Percentiles rank a stretch among this genome's conserved stretches.
phyloP scores from a whole-genome alignment of 2,329 filamentous ascomycete genomes.

The Huntiella decipiens region DNA sequence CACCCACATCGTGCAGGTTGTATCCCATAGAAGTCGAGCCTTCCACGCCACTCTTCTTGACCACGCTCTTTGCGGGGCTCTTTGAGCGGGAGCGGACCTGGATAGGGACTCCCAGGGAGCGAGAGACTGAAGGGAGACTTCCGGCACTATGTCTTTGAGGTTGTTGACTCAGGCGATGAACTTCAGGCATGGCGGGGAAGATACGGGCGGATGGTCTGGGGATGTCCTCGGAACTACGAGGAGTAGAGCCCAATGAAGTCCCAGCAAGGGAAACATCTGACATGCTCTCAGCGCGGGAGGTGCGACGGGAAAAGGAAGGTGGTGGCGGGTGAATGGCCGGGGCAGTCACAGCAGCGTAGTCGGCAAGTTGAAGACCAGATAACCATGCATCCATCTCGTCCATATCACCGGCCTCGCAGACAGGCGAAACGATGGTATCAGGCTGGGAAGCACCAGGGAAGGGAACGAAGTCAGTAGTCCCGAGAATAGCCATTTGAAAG shows the following conservation, averaged over 20 bases:
- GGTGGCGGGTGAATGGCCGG: background rate
- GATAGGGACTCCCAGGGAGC: background rate
- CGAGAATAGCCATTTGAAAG: constrained; percentile 45
- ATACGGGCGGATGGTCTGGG: constrained; percentile 1
- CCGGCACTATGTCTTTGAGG: background rate
- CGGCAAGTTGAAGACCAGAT: constrained; percentile 16
- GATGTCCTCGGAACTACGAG: constrained; percentile 6
- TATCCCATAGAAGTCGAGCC: constrained; percentile 36
- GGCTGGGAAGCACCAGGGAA: constrained; percentile 15
- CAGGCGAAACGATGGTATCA: constrained; percentile 15
- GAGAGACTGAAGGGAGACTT: no score
- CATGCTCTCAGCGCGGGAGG: background rate
- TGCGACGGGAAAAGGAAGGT: background rate
- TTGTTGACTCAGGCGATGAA: background rate
- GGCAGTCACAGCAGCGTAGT: constrained; percentile 3
- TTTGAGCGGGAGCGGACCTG: background rate
- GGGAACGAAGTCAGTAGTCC: constrained; percentile 29
- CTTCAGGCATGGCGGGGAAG: constrained; percentile 1
- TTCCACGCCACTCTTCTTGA: background rate
- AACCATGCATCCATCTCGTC: constrained; percentile 34
- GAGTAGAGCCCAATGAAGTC: constrained; percentile 2
- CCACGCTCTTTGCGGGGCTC: background rate
- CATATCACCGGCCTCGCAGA: constrained; percentile 25
- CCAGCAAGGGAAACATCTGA: background rate
- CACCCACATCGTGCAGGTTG: constrained; percentile 40